Base-by-base conservation (phyloP, 2,329 filamentous ascomycete species). In the Pseudogymnoascus sp. region DNA sequence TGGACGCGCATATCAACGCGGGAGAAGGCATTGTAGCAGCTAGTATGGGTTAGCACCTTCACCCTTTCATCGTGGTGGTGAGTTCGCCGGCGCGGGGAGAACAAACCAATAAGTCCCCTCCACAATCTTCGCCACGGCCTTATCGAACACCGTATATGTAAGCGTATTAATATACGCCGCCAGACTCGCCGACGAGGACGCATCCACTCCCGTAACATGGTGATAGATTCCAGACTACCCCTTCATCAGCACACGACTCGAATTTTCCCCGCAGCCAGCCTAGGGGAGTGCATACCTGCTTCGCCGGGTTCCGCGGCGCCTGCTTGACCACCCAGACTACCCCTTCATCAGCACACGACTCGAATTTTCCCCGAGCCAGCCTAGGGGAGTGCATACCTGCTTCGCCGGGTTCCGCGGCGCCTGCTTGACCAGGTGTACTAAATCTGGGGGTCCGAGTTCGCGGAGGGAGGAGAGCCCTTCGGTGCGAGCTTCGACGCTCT, bases 11-110 rank as follows among this genome's bases (percentile, higher is more conserved):
- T 99, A 72, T 99, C 94, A 61, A 97, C 83, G 67, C 95, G 86
- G 4, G 94, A 97, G 76, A 99, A 97, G 67, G 94, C 94, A 90
- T 99, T 99, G 82, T 99, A 99, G 77, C 94, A 99, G 78, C 82
- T 85, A 71, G 35, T 19, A 59, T 19, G 26, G 33, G 19, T 70
- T 61, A 65, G 74, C 77, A 70, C 29, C 21, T 14, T 23, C 14
- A 16, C 5, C n/a, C 21, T 4, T 63, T 31, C 37, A 31, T 16
- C 45, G 19, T 14, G 7, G 31, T 16, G 31, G 19, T 12, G 39
- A 16, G 23, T 23, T 21, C 10, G 2, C 3, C 39, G 14, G 43
- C 4, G 14, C 11, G 26, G 58, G 19, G 23, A 19, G 52, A 29
- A 45, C 81, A 67, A 81, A 94, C 91, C 94, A 97, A 77, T 97